Conservation (phyloP, 306 rosid genomes). For the Fagus sylvatica region DNA sequence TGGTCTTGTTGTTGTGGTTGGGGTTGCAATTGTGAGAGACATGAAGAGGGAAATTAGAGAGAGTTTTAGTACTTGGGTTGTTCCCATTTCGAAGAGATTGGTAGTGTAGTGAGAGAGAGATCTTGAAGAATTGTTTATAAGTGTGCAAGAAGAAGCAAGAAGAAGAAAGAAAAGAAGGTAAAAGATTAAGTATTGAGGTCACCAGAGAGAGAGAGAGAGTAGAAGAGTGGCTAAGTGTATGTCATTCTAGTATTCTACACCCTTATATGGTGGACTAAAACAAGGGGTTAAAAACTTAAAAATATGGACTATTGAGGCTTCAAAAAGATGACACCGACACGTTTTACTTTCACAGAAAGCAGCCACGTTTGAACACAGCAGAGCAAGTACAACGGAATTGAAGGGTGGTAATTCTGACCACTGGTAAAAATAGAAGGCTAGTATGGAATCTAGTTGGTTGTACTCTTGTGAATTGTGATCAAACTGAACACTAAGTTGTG, state of each 20-base stretch:
- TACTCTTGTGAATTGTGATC: too few relatives aligned
- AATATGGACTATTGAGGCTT: not conserved
- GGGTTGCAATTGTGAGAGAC: slow-evolving; percentile 20
- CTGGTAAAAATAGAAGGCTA: not conserved
- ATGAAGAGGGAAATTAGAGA: slow-evolving; percentile 10
- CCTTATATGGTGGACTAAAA: not conserved
- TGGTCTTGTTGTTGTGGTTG: not conserved
- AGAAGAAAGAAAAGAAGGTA: not conserved
- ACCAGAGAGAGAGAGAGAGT: not conserved
- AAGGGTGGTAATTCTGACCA: not conserved
- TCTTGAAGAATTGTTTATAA: too few relatives aligned
- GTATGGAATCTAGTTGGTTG: not conserved
- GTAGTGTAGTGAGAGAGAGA: not conserved
- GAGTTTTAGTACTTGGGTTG: not conserved
- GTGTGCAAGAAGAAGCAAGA: too few relatives aligned
- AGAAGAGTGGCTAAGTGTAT: not conserved
- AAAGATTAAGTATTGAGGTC: not conserved
- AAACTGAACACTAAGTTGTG: too few relatives aligned
- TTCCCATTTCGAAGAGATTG: slow-evolving; percentile 35
- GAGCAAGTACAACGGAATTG: not conserved
- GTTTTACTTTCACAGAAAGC: slow-evolving; percentile 39
- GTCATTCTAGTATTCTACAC: too few relatives aligned
- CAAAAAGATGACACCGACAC: slow-evolving; percentile 37
- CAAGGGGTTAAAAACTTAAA: not conserved
- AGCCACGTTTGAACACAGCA: slow-evolving; percentile 14